Evolutionary conservation across 1,284 basidiomycete species (phyloP).

Genomic region (Ceratobasidium sp.): DNA sequence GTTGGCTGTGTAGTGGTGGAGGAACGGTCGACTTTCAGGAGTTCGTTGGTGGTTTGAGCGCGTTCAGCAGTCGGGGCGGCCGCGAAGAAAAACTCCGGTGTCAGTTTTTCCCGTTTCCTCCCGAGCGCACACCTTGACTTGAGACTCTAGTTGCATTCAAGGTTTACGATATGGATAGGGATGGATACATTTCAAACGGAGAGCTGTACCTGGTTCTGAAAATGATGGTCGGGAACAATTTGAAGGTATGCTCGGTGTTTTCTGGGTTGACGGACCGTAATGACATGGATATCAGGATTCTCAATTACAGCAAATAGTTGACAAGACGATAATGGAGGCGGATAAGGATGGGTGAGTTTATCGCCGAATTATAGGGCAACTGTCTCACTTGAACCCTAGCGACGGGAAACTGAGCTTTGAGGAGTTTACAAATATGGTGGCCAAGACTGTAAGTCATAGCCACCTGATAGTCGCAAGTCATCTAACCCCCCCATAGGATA

Average conservation of each 20-base stretch:
- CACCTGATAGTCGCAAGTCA: background rate
- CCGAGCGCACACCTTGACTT: conserved; percentile 11
- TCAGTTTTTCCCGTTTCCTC: conserved; percentile 59
- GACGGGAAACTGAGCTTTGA: conserved; percentile 98
- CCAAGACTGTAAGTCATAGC: conserved; percentile 78
- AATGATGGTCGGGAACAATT: conserved; percentile 99
- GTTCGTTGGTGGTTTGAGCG: conserved; percentile 96
- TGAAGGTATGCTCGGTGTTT: conserved; percentile 71
- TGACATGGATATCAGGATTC: conserved; percentile 74
- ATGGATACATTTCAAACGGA: conserved; percentile 98
- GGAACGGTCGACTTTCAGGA: conserved; percentile 99
- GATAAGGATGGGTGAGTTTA: conserved; percentile 82
- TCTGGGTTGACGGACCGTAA: conserved; percentile 20
- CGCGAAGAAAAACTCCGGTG: conserved; percentile 97
- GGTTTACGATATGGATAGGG: conserved; percentile 98
- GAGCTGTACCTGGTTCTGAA: conserved; percentile 98
- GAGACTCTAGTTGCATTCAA: conserved; percentile 86
- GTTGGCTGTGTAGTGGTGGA: conserved; percentile 73
- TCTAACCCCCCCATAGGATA: conserved; percentile 66
- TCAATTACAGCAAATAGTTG: conserved; percentile 99
- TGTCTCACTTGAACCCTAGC: conserved; percentile 53
- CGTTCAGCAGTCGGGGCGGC: conserved; percentile 95
- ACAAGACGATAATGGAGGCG: conserved; percentile 99
- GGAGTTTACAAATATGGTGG: conserved; percentile 96
- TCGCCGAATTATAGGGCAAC: background rate